Conservation (phyloP, 441 rosid species). For the Jatropha podagrica region DNA sequence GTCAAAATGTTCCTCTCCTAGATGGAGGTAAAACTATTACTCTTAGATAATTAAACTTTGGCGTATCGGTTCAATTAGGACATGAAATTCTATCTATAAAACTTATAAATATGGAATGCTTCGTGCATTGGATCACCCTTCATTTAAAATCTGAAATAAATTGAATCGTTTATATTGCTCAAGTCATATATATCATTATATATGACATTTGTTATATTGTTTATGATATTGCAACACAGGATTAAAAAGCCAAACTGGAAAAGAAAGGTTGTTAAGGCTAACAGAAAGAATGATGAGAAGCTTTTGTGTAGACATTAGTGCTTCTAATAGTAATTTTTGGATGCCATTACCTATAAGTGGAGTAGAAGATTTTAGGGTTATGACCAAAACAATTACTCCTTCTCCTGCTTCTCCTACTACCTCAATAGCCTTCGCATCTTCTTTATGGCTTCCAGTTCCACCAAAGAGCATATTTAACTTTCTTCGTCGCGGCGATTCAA, state of each 20-base stretch:
- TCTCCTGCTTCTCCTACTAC: conserved; percentile 19
- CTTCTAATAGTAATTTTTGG: conserved; percentile 36
- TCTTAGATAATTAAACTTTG: no score
- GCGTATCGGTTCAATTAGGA: no score
- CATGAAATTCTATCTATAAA: no score
- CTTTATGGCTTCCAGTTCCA: conserved; percentile 34
- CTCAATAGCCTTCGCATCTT: conserved; percentile 36
- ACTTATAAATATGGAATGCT: no score
- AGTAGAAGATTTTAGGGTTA: conserved; percentile 35
- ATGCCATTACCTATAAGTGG: conserved; percentile 24
- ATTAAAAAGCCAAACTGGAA: conserved; percentile 30
- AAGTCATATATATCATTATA: no score
- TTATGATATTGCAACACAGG: conserved; percentile 21
- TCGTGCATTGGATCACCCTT: no score
- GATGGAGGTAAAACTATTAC: conserved; percentile 27
- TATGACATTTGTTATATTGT: no score
- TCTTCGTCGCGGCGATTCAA: conserved; percentile 27
- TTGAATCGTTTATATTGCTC: no score
- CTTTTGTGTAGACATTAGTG: conserved; percentile 32
- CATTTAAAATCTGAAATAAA: no score
- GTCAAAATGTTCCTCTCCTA: background rate
- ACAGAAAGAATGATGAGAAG: conserved; percentile 41
- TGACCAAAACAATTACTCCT: conserved; percentile 17
- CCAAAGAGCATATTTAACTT: conserved; percentile 36
- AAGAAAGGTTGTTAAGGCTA: conserved; percentile 37